A percentile compares a stretch with the other conserved stretches of the same genome.
phyloP scores from a whole-genome alignment of 768 basidiomycete genomes.

The Auriculariales sp. region DNA sequence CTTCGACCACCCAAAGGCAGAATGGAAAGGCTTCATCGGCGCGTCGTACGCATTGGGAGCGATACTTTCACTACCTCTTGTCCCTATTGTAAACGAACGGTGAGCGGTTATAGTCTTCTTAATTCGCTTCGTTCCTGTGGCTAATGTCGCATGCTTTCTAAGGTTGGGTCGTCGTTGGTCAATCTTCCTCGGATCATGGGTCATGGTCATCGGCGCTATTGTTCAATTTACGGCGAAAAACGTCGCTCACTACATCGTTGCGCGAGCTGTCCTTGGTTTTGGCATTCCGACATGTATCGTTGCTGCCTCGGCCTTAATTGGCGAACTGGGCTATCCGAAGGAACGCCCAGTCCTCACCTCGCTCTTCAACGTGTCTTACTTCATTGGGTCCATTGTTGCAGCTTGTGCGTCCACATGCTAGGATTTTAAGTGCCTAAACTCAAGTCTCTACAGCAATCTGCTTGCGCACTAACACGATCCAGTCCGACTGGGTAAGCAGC shows the following conservation, averaged over 20 bases:
- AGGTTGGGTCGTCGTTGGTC: background rate
- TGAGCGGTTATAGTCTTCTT: constrained; percentile 25
- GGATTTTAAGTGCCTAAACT: background rate
- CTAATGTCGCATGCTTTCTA: background rate
- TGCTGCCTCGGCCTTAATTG: constrained; percentile 4
- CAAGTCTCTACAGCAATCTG: background rate
- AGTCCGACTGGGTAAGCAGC: constrained; percentile 44
- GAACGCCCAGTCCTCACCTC: constrained; percentile 5
- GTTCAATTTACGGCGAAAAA: constrained; percentile 25
- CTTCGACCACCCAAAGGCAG: constrained; percentile 38
- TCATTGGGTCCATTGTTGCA: constrained; percentile 5
- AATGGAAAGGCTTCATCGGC: constrained; percentile 40
- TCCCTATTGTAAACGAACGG: constrained; percentile 36
- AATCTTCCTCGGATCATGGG: background rate
- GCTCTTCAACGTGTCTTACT: constrained; percentile 7
- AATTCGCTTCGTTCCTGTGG: background rate
- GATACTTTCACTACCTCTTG: constrained; percentile 36
- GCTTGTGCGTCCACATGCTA: constrained; percentile 21
- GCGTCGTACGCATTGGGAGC: constrained; percentile 49
- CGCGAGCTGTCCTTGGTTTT: constrained; percentile 5
- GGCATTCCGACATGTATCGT: constrained; percentile 6
- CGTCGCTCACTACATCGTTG: constrained; percentile 5
- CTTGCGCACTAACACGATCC: background rate
- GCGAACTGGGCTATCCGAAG: constrained; percentile 7
- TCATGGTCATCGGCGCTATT: background rate